Conservation (phyloP, 306 rosid species). For the Luffa acutangula region DNA sequence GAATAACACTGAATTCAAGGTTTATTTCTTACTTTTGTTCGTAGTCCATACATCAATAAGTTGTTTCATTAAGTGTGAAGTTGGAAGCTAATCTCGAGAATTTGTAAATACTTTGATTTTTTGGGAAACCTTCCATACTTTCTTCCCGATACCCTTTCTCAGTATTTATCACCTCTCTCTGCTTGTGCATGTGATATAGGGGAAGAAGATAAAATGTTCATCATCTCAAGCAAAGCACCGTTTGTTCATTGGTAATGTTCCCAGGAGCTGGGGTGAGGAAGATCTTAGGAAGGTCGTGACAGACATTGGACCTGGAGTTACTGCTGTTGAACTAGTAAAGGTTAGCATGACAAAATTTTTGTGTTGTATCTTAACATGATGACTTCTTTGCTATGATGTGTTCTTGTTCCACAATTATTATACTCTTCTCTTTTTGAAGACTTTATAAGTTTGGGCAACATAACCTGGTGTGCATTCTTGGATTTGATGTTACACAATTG, state of each 20-base stretch:
- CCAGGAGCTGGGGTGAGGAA: conserved; percentile 82
- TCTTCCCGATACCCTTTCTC: conserved; percentile 3
- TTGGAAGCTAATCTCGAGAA: neutral
- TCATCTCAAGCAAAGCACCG: conserved; percentile 93
- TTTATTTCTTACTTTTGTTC: conserved; percentile 9
- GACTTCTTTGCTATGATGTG: neutral
- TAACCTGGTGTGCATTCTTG: neutral
- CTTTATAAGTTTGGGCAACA: neutral
- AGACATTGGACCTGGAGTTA: conserved; percentile 81
- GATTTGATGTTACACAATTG: conserved; percentile 13
- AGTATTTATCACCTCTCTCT: conserved; percentile 13
- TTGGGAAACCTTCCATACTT: neutral
- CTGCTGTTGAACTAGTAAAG: conserved; percentile 78
- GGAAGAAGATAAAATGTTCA: conserved; percentile 77
- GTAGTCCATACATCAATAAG: neutral
- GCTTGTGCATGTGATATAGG: conserved; percentile 33
- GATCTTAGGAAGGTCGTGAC: conserved; percentile 70
- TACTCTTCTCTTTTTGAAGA: neutral
- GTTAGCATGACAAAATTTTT: conserved; percentile 26
- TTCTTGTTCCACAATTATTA: neutral
- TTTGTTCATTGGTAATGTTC: conserved; percentile 89
- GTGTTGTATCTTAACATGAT: neutral
- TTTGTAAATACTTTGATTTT: neutral
- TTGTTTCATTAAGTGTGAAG: conserved; percentile 5
- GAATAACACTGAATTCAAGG: conserved; percentile 72